These are phyloP conservation scores for Chalciporus piperatus DNA, from an alignment of 768 basidiomycete genomes.

Conservation along the genomic window DNA sequence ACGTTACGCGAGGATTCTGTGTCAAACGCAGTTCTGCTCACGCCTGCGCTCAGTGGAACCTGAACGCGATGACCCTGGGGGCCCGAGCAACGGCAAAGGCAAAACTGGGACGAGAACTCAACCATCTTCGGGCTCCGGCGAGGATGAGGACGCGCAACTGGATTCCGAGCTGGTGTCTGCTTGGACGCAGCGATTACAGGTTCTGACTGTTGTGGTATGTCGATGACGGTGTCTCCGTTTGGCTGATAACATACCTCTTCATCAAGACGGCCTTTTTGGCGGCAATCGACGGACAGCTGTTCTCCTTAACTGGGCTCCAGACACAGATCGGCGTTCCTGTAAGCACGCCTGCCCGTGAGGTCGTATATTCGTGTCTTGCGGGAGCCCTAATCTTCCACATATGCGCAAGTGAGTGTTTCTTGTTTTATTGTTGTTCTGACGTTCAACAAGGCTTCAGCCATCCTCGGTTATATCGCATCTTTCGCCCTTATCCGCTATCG, in stretches of 20 bases:
- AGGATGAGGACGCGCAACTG: constrained; percentile 9
- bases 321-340: constrained; percentile 16
- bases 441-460: constrained; percentile 12
- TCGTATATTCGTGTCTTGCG: constrained; percentile 28
- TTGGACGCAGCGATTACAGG: constrained; percentile 29
- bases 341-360: constrained; percentile 11
- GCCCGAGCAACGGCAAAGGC: constrained; percentile 2
- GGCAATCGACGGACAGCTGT: constrained; percentile 27
- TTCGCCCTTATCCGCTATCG: constrained; percentile 29
- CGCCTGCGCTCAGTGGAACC: background rate
- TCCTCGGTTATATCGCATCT: constrained; percentile 28
- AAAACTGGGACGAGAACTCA: background rate
- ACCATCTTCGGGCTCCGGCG: background rate
- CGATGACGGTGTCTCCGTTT: background rate
- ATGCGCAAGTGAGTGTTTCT: constrained; percentile 23
- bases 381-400: constrained; percentile 33
- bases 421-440: background rate
- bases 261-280: constrained; percentile 30
- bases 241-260: background rate
- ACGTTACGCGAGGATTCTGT: constrained; percentile 4
- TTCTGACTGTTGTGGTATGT: constrained; percentile 29
- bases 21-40: background rate
- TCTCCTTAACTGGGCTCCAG: constrained; percentile 22
- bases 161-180: constrained; percentile 18
- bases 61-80: constrained; percentile 6